Evolutionary conservation across 2,329 filamentous ascomycete species (phyloP).

Genomic region (Aspergillus sp.): DNA sequence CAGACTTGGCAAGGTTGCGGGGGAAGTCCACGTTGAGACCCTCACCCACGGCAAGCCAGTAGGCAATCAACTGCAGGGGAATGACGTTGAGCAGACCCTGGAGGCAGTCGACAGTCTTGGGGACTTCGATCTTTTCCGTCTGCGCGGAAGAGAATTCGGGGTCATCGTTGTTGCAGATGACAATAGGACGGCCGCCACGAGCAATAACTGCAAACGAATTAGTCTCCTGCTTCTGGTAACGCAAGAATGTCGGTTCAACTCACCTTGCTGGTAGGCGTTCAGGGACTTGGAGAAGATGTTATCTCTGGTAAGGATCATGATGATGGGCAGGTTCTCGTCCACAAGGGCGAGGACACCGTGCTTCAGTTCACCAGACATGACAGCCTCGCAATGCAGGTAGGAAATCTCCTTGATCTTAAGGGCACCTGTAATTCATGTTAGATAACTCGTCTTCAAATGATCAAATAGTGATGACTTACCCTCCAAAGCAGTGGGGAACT

Average conservation of each 20-base stretch:
- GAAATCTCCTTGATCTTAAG: constrained; percentile 99
- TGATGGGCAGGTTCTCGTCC: constrained; percentile 97
- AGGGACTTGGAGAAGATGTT: constrained; percentile 97
- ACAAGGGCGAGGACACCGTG: constrained; percentile 96
- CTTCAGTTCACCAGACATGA: constrained; percentile 99
- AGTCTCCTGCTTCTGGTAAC: constrained; percentile 18
- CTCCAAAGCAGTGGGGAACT: constrained; percentile 93
- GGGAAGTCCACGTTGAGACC: constrained; percentile 98
- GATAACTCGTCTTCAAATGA: neutral
- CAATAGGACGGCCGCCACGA: constrained; percentile 91
- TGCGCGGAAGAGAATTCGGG: constrained; percentile 83
- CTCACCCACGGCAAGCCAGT: constrained; percentile 96
- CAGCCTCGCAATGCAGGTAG: constrained; percentile 98
- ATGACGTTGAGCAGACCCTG: constrained; percentile 98
- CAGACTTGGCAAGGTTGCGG: constrained; percentile 96
- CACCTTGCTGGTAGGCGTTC: constrained; percentile 97
- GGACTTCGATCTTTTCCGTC: constrained; percentile 96
- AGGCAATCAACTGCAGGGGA: constrained; percentile 94
- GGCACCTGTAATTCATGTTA: constrained; percentile 54
- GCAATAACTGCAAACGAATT: constrained; percentile 71
- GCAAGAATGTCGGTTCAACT: constrained; percentile 23
- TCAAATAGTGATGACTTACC: constrained; percentile 44
- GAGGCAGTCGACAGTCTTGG: constrained; percentile 88
- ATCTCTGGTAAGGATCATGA: constrained; percentile 98
- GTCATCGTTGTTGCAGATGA: constrained; percentile 92